A percentile compares a stretch with the other conserved stretches of the same genome.
phyloP scores from a whole-genome alignment of 768 basidiomycete species.

The Bullera alba region DNA sequence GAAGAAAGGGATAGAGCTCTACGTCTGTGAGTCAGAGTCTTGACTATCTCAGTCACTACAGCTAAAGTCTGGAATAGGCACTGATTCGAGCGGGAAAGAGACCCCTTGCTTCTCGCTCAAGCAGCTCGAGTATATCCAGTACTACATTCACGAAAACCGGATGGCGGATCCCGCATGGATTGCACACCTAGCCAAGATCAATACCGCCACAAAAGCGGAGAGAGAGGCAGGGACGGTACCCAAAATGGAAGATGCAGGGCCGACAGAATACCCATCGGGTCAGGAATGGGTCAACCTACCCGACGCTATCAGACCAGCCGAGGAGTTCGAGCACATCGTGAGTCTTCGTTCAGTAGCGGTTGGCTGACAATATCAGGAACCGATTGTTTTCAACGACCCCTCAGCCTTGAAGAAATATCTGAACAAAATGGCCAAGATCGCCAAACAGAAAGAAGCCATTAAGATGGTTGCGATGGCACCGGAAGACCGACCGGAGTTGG shows the following conservation, averaged over 20 bases:
- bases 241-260: neutral
- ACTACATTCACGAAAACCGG: slow-evolving; percentile 34
- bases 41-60: neutral
- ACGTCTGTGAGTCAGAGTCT: slow-evolving; percentile 22
- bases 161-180: slow-evolving; percentile 24
- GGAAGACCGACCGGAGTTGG: slow-evolving; percentile 7
- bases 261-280: slow-evolving; percentile 3
- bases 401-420: neutral
- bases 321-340: slow-evolving; percentile 11
- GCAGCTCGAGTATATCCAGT: slow-evolving; percentile 41
- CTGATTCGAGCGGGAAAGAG: slow-evolving; percentile 6
- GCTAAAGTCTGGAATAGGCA: slow-evolving; percentile 3
- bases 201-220: neutral
- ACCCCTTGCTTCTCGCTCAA: slow-evolving; percentile 26
- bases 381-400: neutral
- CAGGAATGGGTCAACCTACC: slow-evolving; percentile 28
- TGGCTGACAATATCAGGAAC: neutral
- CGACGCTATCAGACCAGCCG: neutral
- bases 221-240: neutral
- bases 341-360: neutral
- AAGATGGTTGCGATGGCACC: neutral
- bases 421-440: neutral
- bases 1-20: slow-evolving; percentile 22
- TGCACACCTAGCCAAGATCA: slow-evolving; percentile 7
- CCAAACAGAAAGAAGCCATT: neutral